These are phyloP conservation scores for Daldinia bambusicola DNA, from an alignment of 495 filamentous ascomycete species.

Conservation along the genomic window DNA sequence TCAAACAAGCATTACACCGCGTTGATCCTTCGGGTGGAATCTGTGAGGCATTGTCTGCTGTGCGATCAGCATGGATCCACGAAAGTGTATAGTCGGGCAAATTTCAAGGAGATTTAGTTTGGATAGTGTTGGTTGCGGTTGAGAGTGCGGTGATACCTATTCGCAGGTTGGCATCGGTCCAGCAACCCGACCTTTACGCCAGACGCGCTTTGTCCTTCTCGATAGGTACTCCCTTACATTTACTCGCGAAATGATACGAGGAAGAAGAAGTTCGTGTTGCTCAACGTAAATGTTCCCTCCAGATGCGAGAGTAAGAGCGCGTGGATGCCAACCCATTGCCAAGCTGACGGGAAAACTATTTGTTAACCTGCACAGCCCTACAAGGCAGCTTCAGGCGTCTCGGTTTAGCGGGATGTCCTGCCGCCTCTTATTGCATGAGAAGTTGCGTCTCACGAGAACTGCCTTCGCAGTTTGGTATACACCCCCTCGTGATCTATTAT, in stretches of 20 bases:
- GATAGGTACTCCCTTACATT: conserved; percentile 3
- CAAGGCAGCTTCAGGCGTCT: conserved; percentile 20
- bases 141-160: conserved; percentile 6
- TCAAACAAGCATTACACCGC: neutral
- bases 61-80: neutral
- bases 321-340: neutral
- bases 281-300: neutral
- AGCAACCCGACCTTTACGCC: neutral
- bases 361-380: conserved; percentile 28
- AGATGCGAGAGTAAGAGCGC: conserved; percentile 13
- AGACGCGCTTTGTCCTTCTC: conserved; percentile 11
- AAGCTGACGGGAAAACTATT: conserved; percentile 8
- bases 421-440: neutral
- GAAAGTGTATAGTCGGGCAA: neutral
- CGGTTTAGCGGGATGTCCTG: conserved; percentile 1
- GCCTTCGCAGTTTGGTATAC: neutral
- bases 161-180: neutral
- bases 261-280: neutral
- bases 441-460: neutral
- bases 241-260: conserved; percentile 15
- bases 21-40: conserved; percentile 2
- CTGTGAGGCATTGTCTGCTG: neutral
- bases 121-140: conserved; percentile 3
- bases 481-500: conserved; percentile 20
- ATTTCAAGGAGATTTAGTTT: neutral